Percentiles rank a stretch among this genome's conserved stretches.
phyloP scores from a whole-genome alignment of 208 protist genomes.

The Acanthamoeba healyi region DNA sequence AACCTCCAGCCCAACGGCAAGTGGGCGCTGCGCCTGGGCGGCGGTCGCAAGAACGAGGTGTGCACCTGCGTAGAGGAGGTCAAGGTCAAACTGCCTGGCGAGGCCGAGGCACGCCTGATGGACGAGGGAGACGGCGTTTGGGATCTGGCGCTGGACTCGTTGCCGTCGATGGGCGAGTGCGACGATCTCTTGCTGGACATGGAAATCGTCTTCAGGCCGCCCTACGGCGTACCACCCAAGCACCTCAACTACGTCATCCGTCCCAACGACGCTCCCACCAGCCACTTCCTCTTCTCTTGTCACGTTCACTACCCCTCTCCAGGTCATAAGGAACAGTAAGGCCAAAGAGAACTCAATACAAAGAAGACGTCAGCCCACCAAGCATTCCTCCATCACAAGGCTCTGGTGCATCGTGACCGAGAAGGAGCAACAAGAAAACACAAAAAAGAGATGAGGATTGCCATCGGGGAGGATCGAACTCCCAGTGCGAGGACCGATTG shows the following conservation, averaged over 20 bases:
- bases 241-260: neutral
- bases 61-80: constrained; percentile 38
- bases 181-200: neutral
- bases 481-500: neutral
- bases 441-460: neutral
- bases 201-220: neutral
- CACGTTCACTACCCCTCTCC: neutral
- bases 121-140: constrained; percentile 33
- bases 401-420: no score
- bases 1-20: neutral
- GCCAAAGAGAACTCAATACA: neutral
- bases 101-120: neutral
- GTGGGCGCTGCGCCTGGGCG: neutral
- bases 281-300: neutral
- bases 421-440: neutral
- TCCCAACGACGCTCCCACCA: neutral
- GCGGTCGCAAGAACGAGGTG: constrained; percentile 36
- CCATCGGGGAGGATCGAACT: constrained; percentile 10
- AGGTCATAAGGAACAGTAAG: neutral
- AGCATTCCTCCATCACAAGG: no score
- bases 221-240: neutral
- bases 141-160: neutral
- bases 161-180: neutral
- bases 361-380: no score
- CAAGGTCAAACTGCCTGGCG: neutral